Base-by-base conservation (phyloP, 352 stramenopile species). In the Phytophthora quininea region DNA sequence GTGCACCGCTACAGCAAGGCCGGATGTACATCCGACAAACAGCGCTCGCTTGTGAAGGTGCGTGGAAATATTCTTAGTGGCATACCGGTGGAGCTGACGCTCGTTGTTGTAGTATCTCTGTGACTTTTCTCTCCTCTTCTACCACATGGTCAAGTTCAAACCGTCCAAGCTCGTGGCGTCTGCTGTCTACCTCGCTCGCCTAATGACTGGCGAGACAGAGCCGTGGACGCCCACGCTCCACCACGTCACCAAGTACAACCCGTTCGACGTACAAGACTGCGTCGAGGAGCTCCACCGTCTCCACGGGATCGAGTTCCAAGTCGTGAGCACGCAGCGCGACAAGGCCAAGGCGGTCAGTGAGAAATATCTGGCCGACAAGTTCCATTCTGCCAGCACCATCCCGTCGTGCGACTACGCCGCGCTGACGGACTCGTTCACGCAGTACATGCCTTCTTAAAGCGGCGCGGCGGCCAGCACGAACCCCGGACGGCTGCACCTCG, bases 271-370 rank as follows among this genome's bases (percentile, higher is more conserved):
- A 37, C 67, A 87, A 43, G 74, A 81, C 35, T 95, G 87, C 67
- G 65, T 93, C 30, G 59, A 85, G 43, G 80, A 90, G 48, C 71
- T 95, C n/a, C 73, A 79, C 47, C 78, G 73, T 15, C 76, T 93
- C 9, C 84, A 95, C 58, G 67, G 63, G 24, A 66, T 77, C 38
- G 87, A 95, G 68, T 76, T 71, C 62, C 67, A 89, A 32, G 74
- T 92, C 31, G 79, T 92, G 8, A 68, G 66, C 35, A 88, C 67
- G 4, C 78, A 93, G 59, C 79, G 82, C 29, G 84, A 93, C 54
- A 93, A 93, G 68, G 86, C 80, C 12, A 93, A 93, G 61, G 87
- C 87, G 8, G 78, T 95, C 53, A 95, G 83, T 51, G 87, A 95
- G 64, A 95, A 95, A 65, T 95, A 91, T 54, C 52, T 91, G 51